Base-by-base conservation (phyloP, 1,139 yeast genomes). In the Geotrichum citri-aurantii region DNA sequence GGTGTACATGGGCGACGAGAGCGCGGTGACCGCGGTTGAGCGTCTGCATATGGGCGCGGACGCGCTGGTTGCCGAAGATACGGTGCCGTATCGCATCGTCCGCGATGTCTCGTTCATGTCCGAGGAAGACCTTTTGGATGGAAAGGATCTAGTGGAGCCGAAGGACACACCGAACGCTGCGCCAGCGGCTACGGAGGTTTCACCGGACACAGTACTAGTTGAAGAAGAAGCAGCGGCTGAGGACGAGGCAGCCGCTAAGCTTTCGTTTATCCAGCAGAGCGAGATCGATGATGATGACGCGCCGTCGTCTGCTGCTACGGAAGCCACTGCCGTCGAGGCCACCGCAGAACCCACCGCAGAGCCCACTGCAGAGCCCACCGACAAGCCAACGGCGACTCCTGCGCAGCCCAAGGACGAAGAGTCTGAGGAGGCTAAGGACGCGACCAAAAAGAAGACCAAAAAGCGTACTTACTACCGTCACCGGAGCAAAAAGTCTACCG, bases 1-100 rank as follows among this genome's bases (percentile, higher is more conserved):
- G 52, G 66, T 74, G 21, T 74, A 74, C 58, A 59, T 60, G 11
- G 77, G 75, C 12, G 73, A 72, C 49, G 73, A 70, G 11, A 57
- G 65, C 0, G 67, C 76, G 1, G 62, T 73, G 17, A 67, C 61
- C 19, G 71, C 73, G n/a, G 68, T 71, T n/a, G 69, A 64, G 37
- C 66, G 66, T 55, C 66, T 74, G 53, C 61, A 55, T 23, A 58
- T 60, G 3, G 76, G 72, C n/a, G 57, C 62, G 2, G 63, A 62
- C 5, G 68, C 66, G 47, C 61, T 65, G 4, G 69, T 73, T 4
- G 63, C 62, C 8, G 69, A 64, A 31, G 66, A 66, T 23, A 64
- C 61, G 11, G 63, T 66, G 48, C 61, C 68, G 1, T 72, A 58
- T 62, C 63, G 61, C 23, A 59, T 59, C 46, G 61, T 71, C 57